These are phyloP conservation scores for Termitomyces heimii DNA, from an alignment of 768 basidiomycete genomes.

Conservation along the genomic window DNA sequence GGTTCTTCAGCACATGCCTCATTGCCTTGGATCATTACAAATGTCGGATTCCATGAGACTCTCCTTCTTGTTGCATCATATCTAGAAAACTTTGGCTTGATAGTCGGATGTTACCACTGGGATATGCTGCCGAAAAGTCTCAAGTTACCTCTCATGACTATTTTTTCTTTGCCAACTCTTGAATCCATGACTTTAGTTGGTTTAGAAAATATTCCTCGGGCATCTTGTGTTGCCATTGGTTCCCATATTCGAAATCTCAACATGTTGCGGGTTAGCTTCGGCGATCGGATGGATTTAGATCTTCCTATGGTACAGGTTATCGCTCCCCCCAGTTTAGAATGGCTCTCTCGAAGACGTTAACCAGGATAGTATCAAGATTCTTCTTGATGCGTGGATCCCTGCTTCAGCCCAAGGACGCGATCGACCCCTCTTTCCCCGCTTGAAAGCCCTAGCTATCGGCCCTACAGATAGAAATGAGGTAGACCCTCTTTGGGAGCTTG, in stretches of 20 bases:
- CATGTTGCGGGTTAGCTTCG: background rate
- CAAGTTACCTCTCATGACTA: slow-evolving; percentile 1
- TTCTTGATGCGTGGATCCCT: slow-evolving; percentile 1
- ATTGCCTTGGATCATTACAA: slow-evolving; percentile 3
- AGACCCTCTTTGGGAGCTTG: background rate
- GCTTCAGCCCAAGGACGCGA: background rate
- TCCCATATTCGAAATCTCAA: background rate
- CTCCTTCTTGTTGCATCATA: background rate
- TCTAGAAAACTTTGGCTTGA: background rate
- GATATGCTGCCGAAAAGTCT: background rate
- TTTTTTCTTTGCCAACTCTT: background rate
- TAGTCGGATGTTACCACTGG: background rate
- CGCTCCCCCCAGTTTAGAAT: background rate
- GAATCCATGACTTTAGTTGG: background rate
- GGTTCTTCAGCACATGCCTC: background rate
- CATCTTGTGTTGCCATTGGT: slow-evolving; percentile 3
- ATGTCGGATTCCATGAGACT: background rate
- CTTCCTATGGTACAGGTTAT: background rate
- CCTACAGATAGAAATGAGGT: background rate
- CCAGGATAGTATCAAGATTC: background rate
- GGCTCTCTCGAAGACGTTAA: slow-evolving; percentile 4
- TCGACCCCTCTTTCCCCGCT: background rate
- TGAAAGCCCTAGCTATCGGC: background rate
- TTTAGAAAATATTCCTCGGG: background rate
- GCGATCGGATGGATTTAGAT: background rate